Base-by-base conservation (phyloP, 2,329 filamentous ascomycete genomes). In the Epichloe sylvatica region DNA sequence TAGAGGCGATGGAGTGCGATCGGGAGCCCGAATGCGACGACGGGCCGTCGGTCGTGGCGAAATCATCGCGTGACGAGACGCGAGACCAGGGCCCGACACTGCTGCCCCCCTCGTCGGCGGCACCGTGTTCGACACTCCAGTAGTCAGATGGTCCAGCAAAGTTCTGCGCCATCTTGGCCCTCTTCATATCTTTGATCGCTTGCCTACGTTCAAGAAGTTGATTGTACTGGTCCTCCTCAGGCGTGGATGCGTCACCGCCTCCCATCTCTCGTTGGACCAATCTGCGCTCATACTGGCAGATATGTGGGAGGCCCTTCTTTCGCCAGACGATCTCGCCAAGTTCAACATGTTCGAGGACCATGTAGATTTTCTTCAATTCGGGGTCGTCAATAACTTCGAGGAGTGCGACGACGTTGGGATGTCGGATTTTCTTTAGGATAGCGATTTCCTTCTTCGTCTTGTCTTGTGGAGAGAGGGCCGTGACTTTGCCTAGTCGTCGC, bases 311-410 rank as follows among this genome's bases (percentile, higher is more conserved):
- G 5, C 88, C 91, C 67, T 90, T 88, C 64, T 85, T 91, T 49
- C 92, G 81, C 92, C 92, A 98, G 45, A 88, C 78, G 51, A 98
- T 87, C 68, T 98, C 92, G 47, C 92, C 91, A 39, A 91, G 77
- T 63, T 96, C 88, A 50, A 96, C 90, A 66, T 91, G 91, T 66
- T 98, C 92, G 41, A 98, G 76, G 19, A 97, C 87, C 70, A 98
- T 91, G 69, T 98, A 98, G 54, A 98, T 95, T 70, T 98, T 98
- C 70, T 94, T 92, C 51, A 89, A 80, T 60, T 89, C 87, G 2
- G 91, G 91, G 63, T 98, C 92, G 64, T 98, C 92, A 59, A 98
- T 97, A 60, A 98, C 90, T 69, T 98, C 92, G 55, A 97, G 77
- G 38, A 98, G 74, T 59, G 87, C 90, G 54, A 98, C 92, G 39